Conservation (phyloP, 768 basidiomycete genomes). For the Suillus lakei region DNA sequence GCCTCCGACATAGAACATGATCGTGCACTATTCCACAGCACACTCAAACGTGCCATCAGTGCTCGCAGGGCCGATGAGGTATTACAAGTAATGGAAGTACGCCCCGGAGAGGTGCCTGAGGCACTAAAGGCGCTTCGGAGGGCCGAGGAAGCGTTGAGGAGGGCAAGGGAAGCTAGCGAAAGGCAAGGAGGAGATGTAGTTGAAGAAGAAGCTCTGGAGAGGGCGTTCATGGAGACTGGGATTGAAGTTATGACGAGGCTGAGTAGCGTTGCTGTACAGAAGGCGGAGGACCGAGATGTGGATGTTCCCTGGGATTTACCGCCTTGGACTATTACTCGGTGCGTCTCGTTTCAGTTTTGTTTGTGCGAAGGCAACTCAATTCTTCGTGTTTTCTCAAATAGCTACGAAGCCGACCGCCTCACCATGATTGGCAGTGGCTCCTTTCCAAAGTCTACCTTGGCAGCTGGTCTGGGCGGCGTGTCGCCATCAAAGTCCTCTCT, state of each 20-base stretch:
- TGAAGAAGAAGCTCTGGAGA: slow-evolving; percentile 38
- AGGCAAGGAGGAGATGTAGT: not conserved
- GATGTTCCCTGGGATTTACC: slow-evolving; percentile 46
- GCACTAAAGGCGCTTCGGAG: not conserved
- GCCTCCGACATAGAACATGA: slow-evolving; percentile 1
- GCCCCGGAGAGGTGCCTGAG: not conserved
- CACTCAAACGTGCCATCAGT: not conserved
- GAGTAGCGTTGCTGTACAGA: slow-evolving; percentile 39
- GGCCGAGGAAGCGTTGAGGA: not conserved
- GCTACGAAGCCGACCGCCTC: slow-evolving; percentile 77
- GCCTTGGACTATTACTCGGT: slow-evolving; percentile 79
- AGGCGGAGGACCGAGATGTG: slow-evolving; percentile 17
- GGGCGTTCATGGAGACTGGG: slow-evolving; percentile 72
- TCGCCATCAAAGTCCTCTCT: slow-evolving; percentile 76
- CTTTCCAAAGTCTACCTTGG: slow-evolving; percentile 84
- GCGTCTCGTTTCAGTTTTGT: slow-evolving; percentile 14
- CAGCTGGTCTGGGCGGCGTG: slow-evolving; percentile 65
- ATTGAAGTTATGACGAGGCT: slow-evolving; percentile 73
- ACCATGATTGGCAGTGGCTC: slow-evolving; percentile 72
- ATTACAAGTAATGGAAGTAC: not conserved
- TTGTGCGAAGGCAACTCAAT: slow-evolving; percentile 3
- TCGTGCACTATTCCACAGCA: not conserved
- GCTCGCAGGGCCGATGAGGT: not conserved
- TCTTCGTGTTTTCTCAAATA: slow-evolving; percentile 24
- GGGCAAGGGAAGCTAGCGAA: not conserved